phyloP scores from a whole-genome alignment of 108 stramenopile genomes.

The Conticribra weissflogii region DNA sequence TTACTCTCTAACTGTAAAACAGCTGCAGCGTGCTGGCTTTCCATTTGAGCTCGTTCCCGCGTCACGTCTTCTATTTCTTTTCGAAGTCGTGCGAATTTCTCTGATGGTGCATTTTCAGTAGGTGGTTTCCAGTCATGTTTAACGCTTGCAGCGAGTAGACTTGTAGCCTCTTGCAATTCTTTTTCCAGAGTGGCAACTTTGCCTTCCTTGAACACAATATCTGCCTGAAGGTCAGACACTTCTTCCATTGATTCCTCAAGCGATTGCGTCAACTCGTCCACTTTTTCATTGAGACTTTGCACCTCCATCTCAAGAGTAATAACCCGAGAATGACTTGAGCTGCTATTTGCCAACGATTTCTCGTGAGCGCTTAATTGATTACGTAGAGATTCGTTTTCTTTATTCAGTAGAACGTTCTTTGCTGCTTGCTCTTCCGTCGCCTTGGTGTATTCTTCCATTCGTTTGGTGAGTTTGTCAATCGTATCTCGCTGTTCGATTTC shows the following conservation, averaged over 20 bases:
- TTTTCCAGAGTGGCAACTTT: slow-evolving; percentile 32
- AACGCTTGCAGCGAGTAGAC: slow-evolving; percentile 10
- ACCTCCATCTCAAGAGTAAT: slow-evolving; percentile 30
- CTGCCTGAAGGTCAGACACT: slow-evolving; percentile 47
- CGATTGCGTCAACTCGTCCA: slow-evolving; percentile 50
- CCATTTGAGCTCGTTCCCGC: slow-evolving; percentile 34
- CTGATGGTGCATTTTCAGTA: slow-evolving; percentile 10
- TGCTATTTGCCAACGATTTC: not conserved
- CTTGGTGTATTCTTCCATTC: not conserved
- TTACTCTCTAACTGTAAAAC: slow-evolving; percentile 51
- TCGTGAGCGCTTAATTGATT: not conserved
- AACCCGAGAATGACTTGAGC: slow-evolving; percentile 16
- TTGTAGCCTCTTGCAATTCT: slow-evolving; percentile 40
- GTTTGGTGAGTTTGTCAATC: not conserved
- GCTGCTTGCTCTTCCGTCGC: not conserved
- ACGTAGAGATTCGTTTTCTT: not conserved
- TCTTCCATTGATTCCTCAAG: slow-evolving; percentile 55
- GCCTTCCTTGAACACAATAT: slow-evolving; percentile 34
- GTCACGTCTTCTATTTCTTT: slow-evolving; percentile 49
- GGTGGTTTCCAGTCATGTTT: not conserved
- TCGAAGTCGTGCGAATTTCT: slow-evolving; percentile 38
- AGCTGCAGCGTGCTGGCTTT: slow-evolving; percentile 38
- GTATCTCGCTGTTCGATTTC: not conserved
- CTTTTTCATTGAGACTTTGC: slow-evolving; percentile 42
- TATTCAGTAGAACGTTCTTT: not conserved